Evolutionary conservation across 306 rosid genomes (phyloP), one percentile per base, ranked within the genome.

Genomic region (Sophora flavescens): DNA sequence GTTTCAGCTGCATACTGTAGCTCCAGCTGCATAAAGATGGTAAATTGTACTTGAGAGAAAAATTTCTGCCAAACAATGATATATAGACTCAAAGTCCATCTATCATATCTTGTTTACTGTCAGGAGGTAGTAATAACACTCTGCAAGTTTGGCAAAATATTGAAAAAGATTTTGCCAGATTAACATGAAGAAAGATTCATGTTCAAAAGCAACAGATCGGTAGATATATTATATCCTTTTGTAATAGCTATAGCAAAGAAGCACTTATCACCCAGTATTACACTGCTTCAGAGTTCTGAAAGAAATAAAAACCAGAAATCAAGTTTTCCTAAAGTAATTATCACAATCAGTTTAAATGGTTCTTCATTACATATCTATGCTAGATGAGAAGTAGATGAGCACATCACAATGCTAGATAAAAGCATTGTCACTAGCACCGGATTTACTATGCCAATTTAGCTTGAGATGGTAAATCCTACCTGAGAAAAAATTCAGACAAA

Each of bases 1-100:
- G 97, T 95, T 81, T 90, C 87, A 65, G 86, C 88, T 63, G 88
- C 97, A 78, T 87, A 90, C 59, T 80, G 76, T 45, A 90, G 87
- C 41, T 92, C 93, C 81, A 95, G 88, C 99, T 95, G 91, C 90
- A 88, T 6, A 59, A 47, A 82, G 39, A 83, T 42, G 60, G 76
- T 63, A 77, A 76, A 50, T 13, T 54, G 35, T 44, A 73, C 12
- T 35, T 44, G 66, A 22, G 78, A 53, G 73, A 74, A 59, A 32
- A 32, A 53, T 3, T 12, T 16, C 47, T 14, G 38, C 72, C 61
- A 73, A 66, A 50, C 15, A 26, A 66, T 66, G 73, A 51, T 69
- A 32, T 11, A 63, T 18, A 47, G 39, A 63, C 15, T 35, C 77
- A 67, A 62, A 70, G 72, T 16, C 11, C 52, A 72, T 60, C 32